Percentiles rank a stretch among this genome's conserved stretches.
phyloP scores from a whole-genome alignment of 768 basidiomycete genomes.

The Naganishia friedmannii region DNA sequence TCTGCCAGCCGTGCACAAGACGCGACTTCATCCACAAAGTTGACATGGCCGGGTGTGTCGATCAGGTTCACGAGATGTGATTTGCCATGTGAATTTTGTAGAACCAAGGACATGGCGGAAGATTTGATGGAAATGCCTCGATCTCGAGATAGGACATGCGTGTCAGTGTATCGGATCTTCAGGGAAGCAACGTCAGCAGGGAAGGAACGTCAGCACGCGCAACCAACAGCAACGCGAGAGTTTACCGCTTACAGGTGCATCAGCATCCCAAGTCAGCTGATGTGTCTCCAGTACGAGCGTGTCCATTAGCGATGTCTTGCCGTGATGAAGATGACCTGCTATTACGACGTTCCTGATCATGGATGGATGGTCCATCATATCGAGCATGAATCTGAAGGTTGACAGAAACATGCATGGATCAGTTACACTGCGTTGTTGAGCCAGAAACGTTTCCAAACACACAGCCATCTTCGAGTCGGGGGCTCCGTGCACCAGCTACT shows the following conservation, averaged over 20 bases:
- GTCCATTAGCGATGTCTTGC: conserved; percentile 94
- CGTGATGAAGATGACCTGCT: conserved; percentile 95
- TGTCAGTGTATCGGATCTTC: conserved; percentile 93
- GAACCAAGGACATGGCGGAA: conserved; percentile 88
- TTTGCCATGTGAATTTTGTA: conserved; percentile 80
- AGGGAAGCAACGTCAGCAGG: neutral
- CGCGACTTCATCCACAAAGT: conserved; percentile 97
- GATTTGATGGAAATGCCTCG: conserved; percentile 94
- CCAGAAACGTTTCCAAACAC: neutral
- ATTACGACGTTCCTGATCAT: conserved; percentile 96
- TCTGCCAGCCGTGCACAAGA: conserved; percentile 80
- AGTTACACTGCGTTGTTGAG: neutral
- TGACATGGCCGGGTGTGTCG: conserved; percentile 97
- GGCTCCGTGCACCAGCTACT: neutral
- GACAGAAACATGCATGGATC: neutral
- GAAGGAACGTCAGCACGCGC: neutral
- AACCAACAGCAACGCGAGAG: neutral
- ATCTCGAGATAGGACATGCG: conserved; percentile 80
- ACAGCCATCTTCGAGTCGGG: neutral
- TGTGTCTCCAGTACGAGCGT: conserved; percentile 98
- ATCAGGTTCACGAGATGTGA: conserved; percentile 89
- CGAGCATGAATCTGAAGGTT: conserved; percentile 73
- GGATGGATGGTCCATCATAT: conserved; percentile 83
- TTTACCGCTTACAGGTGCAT: conserved; percentile 66
- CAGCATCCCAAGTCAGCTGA: conserved; percentile 88